Evolutionary conservation across 2,329 filamentous ascomycete species (phyloP).

Genomic region (Thielaviopsis punctulata): DNA sequence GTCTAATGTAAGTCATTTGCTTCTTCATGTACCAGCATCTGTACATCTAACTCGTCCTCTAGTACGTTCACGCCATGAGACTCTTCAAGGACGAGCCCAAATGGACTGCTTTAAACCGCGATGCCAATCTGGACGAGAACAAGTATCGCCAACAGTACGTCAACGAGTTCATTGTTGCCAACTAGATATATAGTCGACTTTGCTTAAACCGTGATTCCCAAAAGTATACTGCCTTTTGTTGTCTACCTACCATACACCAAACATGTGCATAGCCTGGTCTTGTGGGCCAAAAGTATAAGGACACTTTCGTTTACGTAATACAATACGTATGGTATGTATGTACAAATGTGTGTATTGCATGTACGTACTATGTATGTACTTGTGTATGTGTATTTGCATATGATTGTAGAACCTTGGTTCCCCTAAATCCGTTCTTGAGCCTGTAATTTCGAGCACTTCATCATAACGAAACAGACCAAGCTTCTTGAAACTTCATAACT

Average conservation of each 20-base stretch:
- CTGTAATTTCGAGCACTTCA: neutral
- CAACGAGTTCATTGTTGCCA: constrained; percentile 7
- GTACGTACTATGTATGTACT: neutral
- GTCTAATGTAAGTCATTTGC: constrained; percentile 52
- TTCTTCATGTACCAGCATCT: neutral
- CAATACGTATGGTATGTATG: too few relatives aligned
- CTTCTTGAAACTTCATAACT: neutral
- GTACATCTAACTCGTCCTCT: neutral
- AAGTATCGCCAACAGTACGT: constrained; percentile 65
- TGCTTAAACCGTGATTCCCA: neutral
- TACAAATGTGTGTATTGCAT: neutral
- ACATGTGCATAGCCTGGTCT: too few relatives aligned
- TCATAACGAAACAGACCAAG: too few relatives aligned
- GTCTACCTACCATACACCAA: neutral
- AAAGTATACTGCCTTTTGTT: neutral
- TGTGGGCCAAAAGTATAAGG: neutral
- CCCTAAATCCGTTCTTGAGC: neutral
- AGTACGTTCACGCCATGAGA: constrained; percentile 93
- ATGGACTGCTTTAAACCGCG: constrained; percentile 86
- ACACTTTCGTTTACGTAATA: too few relatives aligned
- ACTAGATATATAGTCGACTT: constrained; percentile 5
- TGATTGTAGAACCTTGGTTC: too few relatives aligned
- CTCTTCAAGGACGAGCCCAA: constrained; percentile 97
- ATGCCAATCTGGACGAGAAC: constrained; percentile 61
- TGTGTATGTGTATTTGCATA: neutral